These are phyloP conservation scores for Penicillium olsonii DNA, from an alignment of 2,329 filamentous ascomycete genomes.

Conservation along the genomic window DNA sequence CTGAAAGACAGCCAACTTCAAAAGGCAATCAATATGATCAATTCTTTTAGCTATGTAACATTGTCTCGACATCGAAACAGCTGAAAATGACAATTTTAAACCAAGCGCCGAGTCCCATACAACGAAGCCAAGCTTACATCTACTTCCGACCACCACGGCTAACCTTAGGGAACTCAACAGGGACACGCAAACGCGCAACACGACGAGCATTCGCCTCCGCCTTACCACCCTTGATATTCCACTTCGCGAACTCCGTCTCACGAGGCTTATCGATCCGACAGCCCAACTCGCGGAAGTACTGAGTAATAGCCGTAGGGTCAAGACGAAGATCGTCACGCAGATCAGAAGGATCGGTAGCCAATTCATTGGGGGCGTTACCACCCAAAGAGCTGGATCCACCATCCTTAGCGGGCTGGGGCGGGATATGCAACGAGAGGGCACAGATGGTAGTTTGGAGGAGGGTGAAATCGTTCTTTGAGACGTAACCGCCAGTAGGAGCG, in stretches of 20 bases:
- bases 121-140: background rate
- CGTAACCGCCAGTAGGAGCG: conserved; percentile 37
- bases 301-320: conserved; percentile 35
- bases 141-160: conserved; percentile 41
- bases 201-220: conserved; percentile 54
- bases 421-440: conserved; percentile 48
- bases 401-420: conserved; percentile 41
- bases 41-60: conserved; percentile 14
- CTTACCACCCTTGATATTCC: conserved; percentile 59
- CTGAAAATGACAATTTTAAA: conserved; percentile 10
- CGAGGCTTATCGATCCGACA: conserved; percentile 45
- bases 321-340: conserved; percentile 47
- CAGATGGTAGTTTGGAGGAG: conserved; percentile 49
- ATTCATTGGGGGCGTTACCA: conserved; percentile 38
- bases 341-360: conserved; percentile 48
- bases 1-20: too few relatives aligned
- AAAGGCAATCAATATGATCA: too few relatives aligned
- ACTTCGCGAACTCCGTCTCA: conserved; percentile 44
- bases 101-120: conserved; percentile 10
- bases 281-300: conserved; percentile 51
- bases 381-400: conserved; percentile 38
- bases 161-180: conserved; percentile 77
- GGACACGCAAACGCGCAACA: conserved; percentile 72
- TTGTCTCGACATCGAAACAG: conserved; percentile 9
- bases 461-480: conserved; percentile 43